Evolutionary conservation across 1,139 yeast species (phyloP).

Genomic region (Debaryomyces robertsiae): DNA sequence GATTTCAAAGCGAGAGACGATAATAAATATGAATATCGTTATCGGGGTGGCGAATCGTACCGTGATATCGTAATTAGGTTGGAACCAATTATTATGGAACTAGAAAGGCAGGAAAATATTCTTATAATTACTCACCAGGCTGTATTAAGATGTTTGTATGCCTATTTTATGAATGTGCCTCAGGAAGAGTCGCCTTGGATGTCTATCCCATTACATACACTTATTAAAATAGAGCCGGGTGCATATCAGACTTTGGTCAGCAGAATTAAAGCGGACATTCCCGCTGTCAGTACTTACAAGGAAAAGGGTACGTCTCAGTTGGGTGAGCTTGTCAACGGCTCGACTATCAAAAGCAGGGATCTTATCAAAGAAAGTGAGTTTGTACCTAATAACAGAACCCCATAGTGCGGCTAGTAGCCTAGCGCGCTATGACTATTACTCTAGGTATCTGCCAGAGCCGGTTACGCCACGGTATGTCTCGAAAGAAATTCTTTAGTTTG

Average conservation of each 20-base stretch:
- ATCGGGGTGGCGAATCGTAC: conserved; percentile 96
- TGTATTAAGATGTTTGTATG: conserved; percentile 91
- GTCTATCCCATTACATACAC: conserved; percentile 95
- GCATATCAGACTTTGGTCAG: conserved; percentile 90
- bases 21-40: conserved; percentile 91
- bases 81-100: conserved; percentile 97
- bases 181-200: conserved; percentile 99
- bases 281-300: conserved; percentile 95
- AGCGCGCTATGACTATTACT: no score
- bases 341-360: conserved; percentile 40
- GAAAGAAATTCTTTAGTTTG: no score
- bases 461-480: no score
- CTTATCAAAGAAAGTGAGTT: conserved; percentile 35
- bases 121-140: conserved; percentile 98
- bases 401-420: no score
- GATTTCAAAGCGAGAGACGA: conserved; percentile 96
- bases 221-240: conserved; percentile 89
- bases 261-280: conserved; percentile 90
- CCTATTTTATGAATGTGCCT: conserved; percentile 97
- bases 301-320: conserved; percentile 87
- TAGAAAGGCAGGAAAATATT: conserved; percentile 95
- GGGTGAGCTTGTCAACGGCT: conserved; percentile 53
- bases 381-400: conserved; percentile 1
- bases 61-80: conserved; percentile 91
- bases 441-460: no score